phyloP scores from a whole-genome alignment of 495 filamentous ascomycete genomes.

The Sabuloglossum arenarium region DNA sequence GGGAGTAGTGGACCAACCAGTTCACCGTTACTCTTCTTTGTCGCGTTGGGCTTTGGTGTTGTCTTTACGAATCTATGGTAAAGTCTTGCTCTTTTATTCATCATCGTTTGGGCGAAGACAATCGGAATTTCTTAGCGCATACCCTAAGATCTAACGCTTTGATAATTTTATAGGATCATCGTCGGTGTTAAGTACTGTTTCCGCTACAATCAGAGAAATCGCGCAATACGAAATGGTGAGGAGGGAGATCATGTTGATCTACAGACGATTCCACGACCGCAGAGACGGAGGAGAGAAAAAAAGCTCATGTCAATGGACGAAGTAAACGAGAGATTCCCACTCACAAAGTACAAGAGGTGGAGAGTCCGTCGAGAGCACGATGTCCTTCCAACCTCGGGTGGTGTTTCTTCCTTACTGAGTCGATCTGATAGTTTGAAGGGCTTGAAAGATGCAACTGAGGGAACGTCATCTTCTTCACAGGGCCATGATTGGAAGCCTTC shows the following conservation, averaged over 20 bases:
- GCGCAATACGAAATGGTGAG: conserved; percentile 54
- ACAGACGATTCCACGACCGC: conserved; percentile 53
- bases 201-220: conserved; percentile 87
- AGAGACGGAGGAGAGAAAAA: conserved; percentile 77
- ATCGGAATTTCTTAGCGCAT: background rate
- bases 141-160: conserved; percentile 12
- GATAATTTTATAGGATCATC: conserved; percentile 57
- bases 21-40: conserved; percentile 87
- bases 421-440: conserved; percentile 45
- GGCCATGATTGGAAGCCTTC: background rate
- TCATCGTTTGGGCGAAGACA: background rate
- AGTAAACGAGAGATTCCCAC: conserved; percentile 89
- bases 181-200: conserved; percentile 99
- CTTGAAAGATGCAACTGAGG: conserved; percentile 19
- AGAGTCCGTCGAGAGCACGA: conserved; percentile 59
- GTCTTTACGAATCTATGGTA: conserved; percentile 99
- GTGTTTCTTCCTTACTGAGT: conserved; percentile 57
- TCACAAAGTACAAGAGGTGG: conserved; percentile 93
- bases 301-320: conserved; percentile 98
- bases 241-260: conserved; percentile 78
- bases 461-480: background rate
- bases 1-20: conserved; percentile 40
- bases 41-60: conserved; percentile 91
- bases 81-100: conserved; percentile 12
- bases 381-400: conserved; percentile 67